These are phyloP conservation scores for Ogataea henricii DNA, from an alignment of 805 yeast species.

Conservation along the genomic window DNA sequence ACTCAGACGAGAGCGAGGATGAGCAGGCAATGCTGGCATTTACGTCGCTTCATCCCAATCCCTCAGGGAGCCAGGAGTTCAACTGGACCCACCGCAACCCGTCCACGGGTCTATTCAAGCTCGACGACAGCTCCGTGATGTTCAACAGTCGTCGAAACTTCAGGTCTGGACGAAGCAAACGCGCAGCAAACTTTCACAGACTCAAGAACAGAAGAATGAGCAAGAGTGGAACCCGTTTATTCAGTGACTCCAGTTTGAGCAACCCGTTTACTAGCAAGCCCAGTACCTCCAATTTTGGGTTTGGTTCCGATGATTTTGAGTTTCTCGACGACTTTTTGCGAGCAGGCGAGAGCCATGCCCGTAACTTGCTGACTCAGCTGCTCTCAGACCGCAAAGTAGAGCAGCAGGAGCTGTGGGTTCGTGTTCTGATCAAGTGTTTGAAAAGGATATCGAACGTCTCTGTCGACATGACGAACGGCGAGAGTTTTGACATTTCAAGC, in stretches of 20 bases:
- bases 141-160: conserved; percentile 16
- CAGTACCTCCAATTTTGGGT: conserved; percentile 21
- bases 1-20: conserved; percentile 30
- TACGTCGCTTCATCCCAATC: conserved; percentile 36
- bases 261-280: conserved; percentile 14
- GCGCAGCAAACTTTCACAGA: conserved; percentile 25
- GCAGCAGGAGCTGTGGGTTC: conserved; percentile 59
- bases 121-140: conserved; percentile 18
- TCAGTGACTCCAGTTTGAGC: conserved; percentile 17
- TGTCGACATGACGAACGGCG: conserved; percentile 61
- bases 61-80: conserved; percentile 36
- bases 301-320: conserved; percentile 31
- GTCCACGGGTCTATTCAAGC: conserved; percentile 16
- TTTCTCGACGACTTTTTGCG: conserved; percentile 36
- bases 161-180: conserved; percentile 24
- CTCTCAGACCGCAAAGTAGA: conserved; percentile 60
- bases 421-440: conserved; percentile 51
- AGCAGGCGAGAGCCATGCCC: conserved; percentile 46
- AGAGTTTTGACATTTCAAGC: conserved; percentile 81
- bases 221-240: conserved; percentile 37
- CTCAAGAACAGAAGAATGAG: conserved; percentile 52
- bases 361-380: conserved; percentile 57
- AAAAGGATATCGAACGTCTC: conserved; percentile 59
- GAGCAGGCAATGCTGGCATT: conserved; percentile 34
- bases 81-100: conserved; percentile 31